Evolutionary conservation across 306 rosid species (phyloP).

Genomic region (Dalbergia cochinchinensis): DNA sequence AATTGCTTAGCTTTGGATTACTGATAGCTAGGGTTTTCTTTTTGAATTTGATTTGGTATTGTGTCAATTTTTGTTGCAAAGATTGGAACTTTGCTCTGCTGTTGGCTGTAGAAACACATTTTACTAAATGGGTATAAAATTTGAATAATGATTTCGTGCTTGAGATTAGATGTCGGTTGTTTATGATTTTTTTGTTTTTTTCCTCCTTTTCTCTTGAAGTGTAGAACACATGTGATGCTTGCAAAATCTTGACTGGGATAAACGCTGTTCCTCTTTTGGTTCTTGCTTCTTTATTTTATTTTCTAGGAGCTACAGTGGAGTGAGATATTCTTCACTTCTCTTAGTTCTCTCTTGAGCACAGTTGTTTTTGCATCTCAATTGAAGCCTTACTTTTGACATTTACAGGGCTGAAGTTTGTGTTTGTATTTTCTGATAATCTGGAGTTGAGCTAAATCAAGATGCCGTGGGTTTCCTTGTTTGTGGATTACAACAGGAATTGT

Average conservation of each 20-base stretch:
- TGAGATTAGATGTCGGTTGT: constrained; percentile 10
- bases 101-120: background rate
- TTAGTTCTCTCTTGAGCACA: background rate
- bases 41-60: constrained; percentile 24
- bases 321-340: background rate
- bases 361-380: constrained; percentile 6
- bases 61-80: constrained; percentile 29
- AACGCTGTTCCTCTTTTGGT: background rate
- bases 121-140: constrained; percentile 20
- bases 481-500: constrained; percentile 69
- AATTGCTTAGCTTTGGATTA: background rate
- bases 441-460: constrained; percentile 67
- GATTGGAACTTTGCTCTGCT: constrained; percentile 33
- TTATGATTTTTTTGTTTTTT: background rate
- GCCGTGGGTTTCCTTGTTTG: constrained; percentile 87
- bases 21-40: constrained; percentile 41
- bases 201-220: background rate
- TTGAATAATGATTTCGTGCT: constrained; percentile 24
- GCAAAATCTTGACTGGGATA: constrained; percentile 9
- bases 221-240: background rate
- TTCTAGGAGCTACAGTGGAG: constrained; percentile 9
- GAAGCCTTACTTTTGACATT: constrained; percentile 33
- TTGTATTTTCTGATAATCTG: constrained; percentile 45
- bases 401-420: constrained; percentile 52
- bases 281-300: background rate